Evolutionary conservation across 371 early-diverging fungal species (phyloP).

Genomic region (Catenaria anguillulae): DNA sequence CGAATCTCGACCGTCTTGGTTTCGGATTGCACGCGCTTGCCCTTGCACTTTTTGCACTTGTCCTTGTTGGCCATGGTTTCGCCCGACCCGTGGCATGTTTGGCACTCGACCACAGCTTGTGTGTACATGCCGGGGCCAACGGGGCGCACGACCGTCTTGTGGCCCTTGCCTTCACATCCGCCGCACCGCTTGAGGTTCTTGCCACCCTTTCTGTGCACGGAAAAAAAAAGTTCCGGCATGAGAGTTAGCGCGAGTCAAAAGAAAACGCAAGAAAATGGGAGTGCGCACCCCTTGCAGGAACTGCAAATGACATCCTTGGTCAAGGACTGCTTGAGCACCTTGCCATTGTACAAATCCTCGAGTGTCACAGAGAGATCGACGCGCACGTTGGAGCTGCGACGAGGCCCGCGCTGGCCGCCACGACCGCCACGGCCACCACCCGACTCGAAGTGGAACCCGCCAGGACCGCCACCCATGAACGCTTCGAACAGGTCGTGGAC

Average conservation of each 20-base stretch:
- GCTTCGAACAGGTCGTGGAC: constrained; percentile 73
- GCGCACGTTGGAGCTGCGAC: constrained; percentile 34
- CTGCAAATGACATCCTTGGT: constrained; percentile 7
- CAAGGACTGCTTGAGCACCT: constrained; percentile 59
- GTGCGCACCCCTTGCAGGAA: neutral
- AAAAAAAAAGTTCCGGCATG: neutral
- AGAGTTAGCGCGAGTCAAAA: neutral
- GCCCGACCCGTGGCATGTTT: neutral
- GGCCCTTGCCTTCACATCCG: constrained; percentile 32
- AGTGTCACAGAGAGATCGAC: constrained; percentile 61
- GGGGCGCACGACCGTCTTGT: constrained; percentile 32
- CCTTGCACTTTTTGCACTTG: constrained; percentile 72
- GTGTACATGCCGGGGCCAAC: constrained; percentile 43
- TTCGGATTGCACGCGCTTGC: constrained; percentile 59
- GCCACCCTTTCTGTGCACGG: constrained; percentile 20
- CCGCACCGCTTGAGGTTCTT: constrained; percentile 28
- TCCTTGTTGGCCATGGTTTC: constrained; percentile 56
- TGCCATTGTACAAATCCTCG: constrained; percentile 80
- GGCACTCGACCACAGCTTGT: neutral
- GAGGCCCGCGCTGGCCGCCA: constrained; percentile 22
- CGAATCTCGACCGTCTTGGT: constrained; percentile 37
- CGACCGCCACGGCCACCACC: constrained; percentile 21
- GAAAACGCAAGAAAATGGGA: neutral
- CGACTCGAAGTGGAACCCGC: constrained; percentile 11
- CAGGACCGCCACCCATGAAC: constrained; percentile 20